Conservation (phyloP, 495 filamentous ascomycete species). For the Trichoderma asperelloides region DNA sequence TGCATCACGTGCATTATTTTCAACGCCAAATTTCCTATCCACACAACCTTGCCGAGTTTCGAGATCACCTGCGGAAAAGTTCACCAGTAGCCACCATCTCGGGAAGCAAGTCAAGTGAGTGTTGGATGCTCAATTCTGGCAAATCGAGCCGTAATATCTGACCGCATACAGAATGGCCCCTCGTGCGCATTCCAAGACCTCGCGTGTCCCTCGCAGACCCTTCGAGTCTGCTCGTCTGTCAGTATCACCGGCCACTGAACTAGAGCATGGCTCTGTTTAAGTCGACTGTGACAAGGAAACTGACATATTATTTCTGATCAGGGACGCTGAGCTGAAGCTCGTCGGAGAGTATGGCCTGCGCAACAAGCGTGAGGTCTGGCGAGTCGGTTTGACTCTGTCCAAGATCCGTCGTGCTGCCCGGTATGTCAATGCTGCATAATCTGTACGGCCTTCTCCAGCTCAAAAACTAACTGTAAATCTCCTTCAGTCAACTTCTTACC, state of each 20-base stretch:
- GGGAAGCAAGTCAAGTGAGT: conserved; percentile 11
- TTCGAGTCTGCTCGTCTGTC: conserved; percentile 99
- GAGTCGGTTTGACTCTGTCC: conserved; percentile 96
- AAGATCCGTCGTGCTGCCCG: conserved; percentile 99
- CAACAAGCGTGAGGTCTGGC: conserved; percentile 99
- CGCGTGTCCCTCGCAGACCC: conserved; percentile 78
- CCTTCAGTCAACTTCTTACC: conserved; percentile 87
- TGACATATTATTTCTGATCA: conserved; percentile 42
- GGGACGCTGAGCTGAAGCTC: conserved; percentile 97
- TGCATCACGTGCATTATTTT: conserved; percentile 15
- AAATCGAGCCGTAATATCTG: neutral
- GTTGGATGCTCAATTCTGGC: neutral
- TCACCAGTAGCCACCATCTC: conserved; percentile 8
- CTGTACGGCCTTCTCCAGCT: conserved; percentile 13
- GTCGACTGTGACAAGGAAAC: conserved; percentile 63
- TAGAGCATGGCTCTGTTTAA: conserved; percentile 94
- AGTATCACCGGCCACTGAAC: conserved; percentile 90
- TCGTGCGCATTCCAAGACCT: conserved; percentile 92
- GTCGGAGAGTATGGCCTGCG: conserved; percentile 98
- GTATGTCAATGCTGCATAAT: conserved; percentile 42
- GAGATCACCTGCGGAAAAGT: conserved; percentile 8
- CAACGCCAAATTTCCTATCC: conserved; percentile 22
- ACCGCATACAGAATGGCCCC: conserved; percentile 9
- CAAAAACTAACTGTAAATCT: conserved; percentile 10
- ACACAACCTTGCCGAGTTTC: conserved; percentile 30